These are phyloP conservation scores for Lunularia cruciata DNA, from an alignment of 225 moss, liverwort and hornwort genomes.

Conservation along the genomic window DNA sequence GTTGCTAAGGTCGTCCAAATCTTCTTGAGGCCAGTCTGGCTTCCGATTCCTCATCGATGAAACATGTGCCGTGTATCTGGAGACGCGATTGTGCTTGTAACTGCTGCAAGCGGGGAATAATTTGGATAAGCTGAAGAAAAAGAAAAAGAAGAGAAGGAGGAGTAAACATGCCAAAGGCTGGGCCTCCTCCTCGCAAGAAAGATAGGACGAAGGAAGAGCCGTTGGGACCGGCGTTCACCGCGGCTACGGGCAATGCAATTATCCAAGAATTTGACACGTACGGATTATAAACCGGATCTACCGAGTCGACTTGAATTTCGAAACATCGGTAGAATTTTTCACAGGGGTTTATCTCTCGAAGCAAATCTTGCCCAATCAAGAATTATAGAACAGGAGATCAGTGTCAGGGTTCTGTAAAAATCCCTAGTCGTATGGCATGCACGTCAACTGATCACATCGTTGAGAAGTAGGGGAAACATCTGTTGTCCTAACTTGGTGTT, in stretches of 20 bases:
- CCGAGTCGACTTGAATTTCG: too few relatives aligned
- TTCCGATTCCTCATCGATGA: constrained; percentile 1
- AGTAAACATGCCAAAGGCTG: constrained; percentile 16
- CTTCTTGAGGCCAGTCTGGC: not conserved
- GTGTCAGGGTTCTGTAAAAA: too few relatives aligned
- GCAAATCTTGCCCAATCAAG: too few relatives aligned
- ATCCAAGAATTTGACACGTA: constrained; percentile 50
- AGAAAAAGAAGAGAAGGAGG: not conserved
- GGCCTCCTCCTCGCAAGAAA: constrained; percentile 18
- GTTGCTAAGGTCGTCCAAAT: not conserved
- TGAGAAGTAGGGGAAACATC: too few relatives aligned
- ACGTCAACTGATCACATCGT: too few relatives aligned
- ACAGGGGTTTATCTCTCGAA: too few relatives aligned
- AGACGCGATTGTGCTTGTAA: not conserved
- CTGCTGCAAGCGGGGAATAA: not conserved
- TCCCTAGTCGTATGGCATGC: too few relatives aligned
- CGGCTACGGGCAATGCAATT: constrained; percentile 43
- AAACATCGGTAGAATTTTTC: too few relatives aligned
- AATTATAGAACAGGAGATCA: too few relatives aligned
- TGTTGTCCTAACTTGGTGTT: too few relatives aligned
- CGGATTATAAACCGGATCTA: not conserved
- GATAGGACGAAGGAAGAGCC: constrained; percentile 41
- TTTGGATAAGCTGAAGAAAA: not conserved
- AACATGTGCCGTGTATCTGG: not conserved
- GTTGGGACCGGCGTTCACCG: constrained; percentile 37